A percentile compares a stretch with the other conserved stretches of the same genome.
These are phyloP conservation scores for Aspergillus eucalypticola DNA, from an alignment of 2,329 filamentous ascomycete genomes.

Conservation along the genomic window DNA sequence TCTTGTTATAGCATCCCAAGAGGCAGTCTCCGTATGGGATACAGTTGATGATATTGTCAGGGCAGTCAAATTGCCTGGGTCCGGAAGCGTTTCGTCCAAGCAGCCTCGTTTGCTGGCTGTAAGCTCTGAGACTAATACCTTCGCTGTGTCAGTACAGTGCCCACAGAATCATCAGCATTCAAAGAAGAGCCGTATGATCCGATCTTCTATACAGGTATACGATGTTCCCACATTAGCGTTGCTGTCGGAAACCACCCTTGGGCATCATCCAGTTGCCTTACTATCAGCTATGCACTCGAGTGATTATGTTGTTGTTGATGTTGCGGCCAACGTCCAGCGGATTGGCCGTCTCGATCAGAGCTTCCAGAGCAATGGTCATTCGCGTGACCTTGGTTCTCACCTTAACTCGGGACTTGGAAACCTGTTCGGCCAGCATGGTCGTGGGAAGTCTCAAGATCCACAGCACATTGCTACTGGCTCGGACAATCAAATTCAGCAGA, in stretches of 20 bases:
- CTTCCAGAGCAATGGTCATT: conserved; percentile 23
- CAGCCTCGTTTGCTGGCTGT: conserved; percentile 59
- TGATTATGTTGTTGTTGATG: conserved; percentile 75
- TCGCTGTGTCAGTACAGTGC: conserved; percentile 60
- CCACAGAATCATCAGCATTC: conserved; percentile 18
- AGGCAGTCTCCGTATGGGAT: conserved; percentile 74
- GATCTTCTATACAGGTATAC: conserved; percentile 64
- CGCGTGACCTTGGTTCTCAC: conserved; percentile 25
- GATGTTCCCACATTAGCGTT: conserved; percentile 60
- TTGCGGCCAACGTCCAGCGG: conserved; percentile 68
- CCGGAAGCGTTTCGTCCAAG: conserved; percentile 9
- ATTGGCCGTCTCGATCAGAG: conserved; percentile 31
- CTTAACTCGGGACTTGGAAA: conserved; percentile 35
- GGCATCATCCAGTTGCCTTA: conserved; percentile 65
- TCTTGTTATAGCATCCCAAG: conserved; percentile 72
- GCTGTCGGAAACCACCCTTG: conserved; percentile 57
- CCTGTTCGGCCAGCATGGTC: conserved; percentile 32
- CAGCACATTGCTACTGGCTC: background rate
- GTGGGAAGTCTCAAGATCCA: background rate
- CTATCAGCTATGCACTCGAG: conserved; percentile 63
- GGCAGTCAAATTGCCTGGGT: conserved; percentile 62
- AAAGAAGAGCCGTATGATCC: conserved; percentile 49
- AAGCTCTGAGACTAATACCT: conserved; percentile 64
- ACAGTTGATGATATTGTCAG: conserved; percentile 74
- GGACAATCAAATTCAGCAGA: conserved; percentile 21